Base-by-base conservation (phyloP, 176 grass and related monocot species). In the Avena atlantica region DNA sequence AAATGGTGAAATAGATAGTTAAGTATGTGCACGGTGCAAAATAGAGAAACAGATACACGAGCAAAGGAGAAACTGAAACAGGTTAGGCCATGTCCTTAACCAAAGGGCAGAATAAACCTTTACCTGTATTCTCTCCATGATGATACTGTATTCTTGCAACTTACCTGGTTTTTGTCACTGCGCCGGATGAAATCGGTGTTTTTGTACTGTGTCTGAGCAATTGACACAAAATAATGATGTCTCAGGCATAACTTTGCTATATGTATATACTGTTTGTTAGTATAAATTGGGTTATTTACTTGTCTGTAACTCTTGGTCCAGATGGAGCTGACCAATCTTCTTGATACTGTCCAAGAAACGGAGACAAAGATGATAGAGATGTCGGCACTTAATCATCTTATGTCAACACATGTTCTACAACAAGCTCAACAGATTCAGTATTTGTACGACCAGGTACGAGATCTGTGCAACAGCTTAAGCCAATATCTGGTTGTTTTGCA, bases 301-400 rank as follows among this genome's bases (percentile, higher is more conserved):
- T 73, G 72, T 42, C 25, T 87, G 31, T 57, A 83, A 83, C 23
- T 70, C 12, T 86, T 19, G 59, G 76, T 47, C 70, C 78, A 99
- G 97, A 82, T 91, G 67, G 97, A 96, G 86, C 92, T 99, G 85
- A 91, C 87, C 57, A 87, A 79, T 81, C 89, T 98, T 77, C 85
- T 96, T 81, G 94, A 99, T 86, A 87, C 89, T 76, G 94, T 94
- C 14, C 92, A 99, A 92, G 94, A 93, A 93, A 96, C 94, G 1
- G 92, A 99, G 78, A 99, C 88, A 89, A 99, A 99, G 85, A 99
- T 96, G 94, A 87, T 94, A n/a, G 97, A 99, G 78, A 96, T 99
- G 92, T 99, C 97, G 20, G 90, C 89, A 66, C 85, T 99, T 87
- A 99, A 93, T 78, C 94, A 99, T 90, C 76, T 99, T 62, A 93